phyloP scores from a whole-genome alignment of 129 eudicot species.

The Arctium minus region DNA sequence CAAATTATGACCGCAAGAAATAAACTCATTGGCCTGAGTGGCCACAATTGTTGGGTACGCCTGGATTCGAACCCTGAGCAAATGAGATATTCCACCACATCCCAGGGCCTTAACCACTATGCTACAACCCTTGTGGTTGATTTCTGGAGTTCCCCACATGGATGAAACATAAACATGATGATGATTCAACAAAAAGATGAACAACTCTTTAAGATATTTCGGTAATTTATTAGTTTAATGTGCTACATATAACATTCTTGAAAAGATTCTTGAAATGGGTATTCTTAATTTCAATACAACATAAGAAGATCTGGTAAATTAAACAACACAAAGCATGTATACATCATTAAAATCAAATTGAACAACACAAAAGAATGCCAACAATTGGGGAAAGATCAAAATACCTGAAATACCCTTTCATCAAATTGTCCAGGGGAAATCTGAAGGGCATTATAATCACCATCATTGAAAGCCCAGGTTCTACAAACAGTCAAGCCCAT shows the following conservation, averaged over 20 bases:
- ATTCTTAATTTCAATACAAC: neutral
- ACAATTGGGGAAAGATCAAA: neutral
- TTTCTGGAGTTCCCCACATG: neutral
- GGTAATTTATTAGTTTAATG: neutral
- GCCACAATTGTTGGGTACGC: too few relatives aligned
- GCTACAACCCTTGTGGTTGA: too few relatives aligned
- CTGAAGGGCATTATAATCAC: conserved; percentile 93
- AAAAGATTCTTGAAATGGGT: conserved; percentile 5
- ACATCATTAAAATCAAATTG: neutral
- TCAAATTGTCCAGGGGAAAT: conserved; percentile 87
- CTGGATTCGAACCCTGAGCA: too few relatives aligned
- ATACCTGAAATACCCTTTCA: conserved; percentile 79
- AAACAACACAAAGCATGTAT: conserved; percentile 5
- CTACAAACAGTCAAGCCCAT: conserved; percentile 97
- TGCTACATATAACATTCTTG: neutral
- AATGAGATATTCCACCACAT: neutral
- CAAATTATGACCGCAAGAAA: too few relatives aligned
- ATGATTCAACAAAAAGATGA: neutral
- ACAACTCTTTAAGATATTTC: neutral
- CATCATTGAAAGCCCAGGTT: conserved; percentile 99
- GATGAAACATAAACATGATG: conserved; percentile 2
- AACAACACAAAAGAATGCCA: neutral
- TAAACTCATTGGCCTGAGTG: too few relatives aligned
- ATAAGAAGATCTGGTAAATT: conserved; percentile 7
- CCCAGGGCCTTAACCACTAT: neutral